These are phyloP conservation scores for Kuraishia cidri DNA, from an alignment of 805 yeast species.

Conservation along the genomic window DNA sequence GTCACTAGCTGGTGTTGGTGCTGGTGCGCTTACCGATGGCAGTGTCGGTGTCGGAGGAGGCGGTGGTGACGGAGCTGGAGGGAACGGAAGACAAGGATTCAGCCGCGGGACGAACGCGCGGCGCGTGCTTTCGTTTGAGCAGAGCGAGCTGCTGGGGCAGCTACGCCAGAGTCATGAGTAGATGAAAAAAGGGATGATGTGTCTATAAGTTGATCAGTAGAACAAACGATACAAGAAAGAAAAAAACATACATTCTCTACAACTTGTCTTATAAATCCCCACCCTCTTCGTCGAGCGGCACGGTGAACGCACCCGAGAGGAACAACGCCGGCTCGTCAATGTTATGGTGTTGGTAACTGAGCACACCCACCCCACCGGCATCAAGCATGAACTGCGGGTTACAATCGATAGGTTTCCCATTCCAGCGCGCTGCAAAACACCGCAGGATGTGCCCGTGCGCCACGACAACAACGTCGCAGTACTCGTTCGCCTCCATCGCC, in stretches of 20 bases:
- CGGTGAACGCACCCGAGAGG: conserved; percentile 75
- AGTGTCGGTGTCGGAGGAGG: too few species aligned
- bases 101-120: conserved; percentile 8
- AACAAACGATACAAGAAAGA: too few species aligned
- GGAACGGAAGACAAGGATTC: too few species aligned
- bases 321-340: conserved; percentile 81
- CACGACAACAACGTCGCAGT: conserved; percentile 72
- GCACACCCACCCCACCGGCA: conserved; percentile 92
- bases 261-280: conserved; percentile 10
- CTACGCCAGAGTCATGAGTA: too few species aligned
- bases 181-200: background rate
- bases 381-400: conserved; percentile 83
- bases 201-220: background rate
- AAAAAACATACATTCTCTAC: background rate
- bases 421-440: conserved; percentile 88
- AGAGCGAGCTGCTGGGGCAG: conserved; percentile 37
- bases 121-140: conserved; percentile 42
- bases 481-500: conserved; percentile 37
- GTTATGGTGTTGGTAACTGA: conserved; percentile 81
- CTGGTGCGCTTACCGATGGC: too few species aligned
- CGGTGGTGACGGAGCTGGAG: too few species aligned
- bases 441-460: conserved; percentile 94
- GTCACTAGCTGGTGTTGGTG: too few species aligned
- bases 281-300: conserved; percentile 56
- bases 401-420: conserved; percentile 39